phyloP scores from a whole-genome alignment of 108 stramenopile genomes.

The Skeletonema costatum region DNA sequence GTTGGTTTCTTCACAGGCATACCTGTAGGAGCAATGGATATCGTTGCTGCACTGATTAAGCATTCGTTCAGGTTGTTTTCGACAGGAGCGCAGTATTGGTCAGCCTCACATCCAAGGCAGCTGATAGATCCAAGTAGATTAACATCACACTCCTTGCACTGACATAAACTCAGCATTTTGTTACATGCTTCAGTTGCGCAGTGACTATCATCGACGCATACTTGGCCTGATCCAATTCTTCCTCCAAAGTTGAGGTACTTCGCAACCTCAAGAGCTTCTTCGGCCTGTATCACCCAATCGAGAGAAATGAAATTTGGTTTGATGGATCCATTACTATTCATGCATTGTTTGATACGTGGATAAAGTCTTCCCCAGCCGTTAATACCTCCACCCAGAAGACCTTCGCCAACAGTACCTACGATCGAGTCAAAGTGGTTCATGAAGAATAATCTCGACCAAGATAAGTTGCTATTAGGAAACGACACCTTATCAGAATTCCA shows the following conservation, averaged over 20 bases:
- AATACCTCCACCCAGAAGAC: slow-evolving; percentile 27
- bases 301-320: slow-evolving; percentile 39
- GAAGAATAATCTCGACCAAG: slow-evolving; percentile 29
- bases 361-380: slow-evolving; percentile 40
- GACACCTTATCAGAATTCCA: slow-evolving; percentile 23
- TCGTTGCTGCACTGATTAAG: neutral
- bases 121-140: neutral
- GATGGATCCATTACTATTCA: slow-evolving; percentile 18
- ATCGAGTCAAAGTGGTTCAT: slow-evolving; percentile 33
- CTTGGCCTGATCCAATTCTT: slow-evolving; percentile 18
- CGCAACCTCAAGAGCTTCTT: slow-evolving; percentile 8
- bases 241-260: slow-evolving; percentile 34
- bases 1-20: neutral
- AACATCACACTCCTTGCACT: slow-evolving; percentile 17
- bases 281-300: slow-evolving; percentile 22
- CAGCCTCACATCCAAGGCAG: slow-evolving; percentile 22
- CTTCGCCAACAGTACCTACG: neutral
- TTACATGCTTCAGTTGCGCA: slow-evolving; percentile 37
- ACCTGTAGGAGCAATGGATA: neutral
- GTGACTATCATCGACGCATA: slow-evolving; percentile 8
- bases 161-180: slow-evolving; percentile 14
- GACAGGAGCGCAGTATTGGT: slow-evolving; percentile 9
- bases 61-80: slow-evolving; percentile 16
- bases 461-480: slow-evolving; percentile 1
- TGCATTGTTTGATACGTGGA: slow-evolving; percentile 25